A percentile compares a stretch with the other conserved stretches of the same genome.
These are phyloP conservation scores for Boechera stricta DNA, from an alignment of 345 rosid species.

Conservation along the genomic window DNA sequence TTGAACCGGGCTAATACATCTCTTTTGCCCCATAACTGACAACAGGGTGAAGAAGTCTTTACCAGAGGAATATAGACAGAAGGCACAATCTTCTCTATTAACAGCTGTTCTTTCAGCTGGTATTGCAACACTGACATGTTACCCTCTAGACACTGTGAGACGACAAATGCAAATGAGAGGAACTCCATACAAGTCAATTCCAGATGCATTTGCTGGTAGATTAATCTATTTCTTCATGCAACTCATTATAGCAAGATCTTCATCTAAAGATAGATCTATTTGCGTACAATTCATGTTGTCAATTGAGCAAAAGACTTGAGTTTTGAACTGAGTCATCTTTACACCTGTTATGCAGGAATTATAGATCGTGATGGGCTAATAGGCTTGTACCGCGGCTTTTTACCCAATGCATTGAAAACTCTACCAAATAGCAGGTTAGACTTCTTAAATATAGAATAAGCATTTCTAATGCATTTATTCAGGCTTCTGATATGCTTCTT, in stretches of 20 bases:
- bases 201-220: conserved; percentile 84
- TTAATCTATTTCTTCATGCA: conserved; percentile 4
- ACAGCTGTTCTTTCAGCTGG: conserved; percentile 87
- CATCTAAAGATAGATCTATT: neutral
- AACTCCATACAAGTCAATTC: conserved; percentile 81
- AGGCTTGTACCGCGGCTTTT: conserved; percentile 90
- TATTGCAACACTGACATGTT: conserved; percentile 89
- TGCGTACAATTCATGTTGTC: conserved; percentile 13
- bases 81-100: conserved; percentile 75
- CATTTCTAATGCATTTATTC: neutral
- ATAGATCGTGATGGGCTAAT: conserved; percentile 64
- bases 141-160: conserved; percentile 94
- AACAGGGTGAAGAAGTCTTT: conserved; percentile 88
- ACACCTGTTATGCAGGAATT: conserved; percentile 58
- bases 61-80: conserved; percentile 79
- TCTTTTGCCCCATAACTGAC: conserved; percentile 17
- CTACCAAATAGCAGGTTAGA: conserved; percentile 94
- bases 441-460: neutral
- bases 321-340: conserved; percentile 20
- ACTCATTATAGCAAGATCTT: conserved; percentile 10
- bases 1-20: neutral
- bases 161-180: conserved; percentile 98
- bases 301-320: conserved; percentile 1
- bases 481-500: neutral
- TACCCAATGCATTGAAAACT: conserved; percentile 89